A percentile compares a stretch with the other conserved stretches of the same genome.
These are phyloP conservation scores for Crithidia thermophila DNA, from an alignment of 208 protist genomes.

Conservation along the genomic window DNA sequence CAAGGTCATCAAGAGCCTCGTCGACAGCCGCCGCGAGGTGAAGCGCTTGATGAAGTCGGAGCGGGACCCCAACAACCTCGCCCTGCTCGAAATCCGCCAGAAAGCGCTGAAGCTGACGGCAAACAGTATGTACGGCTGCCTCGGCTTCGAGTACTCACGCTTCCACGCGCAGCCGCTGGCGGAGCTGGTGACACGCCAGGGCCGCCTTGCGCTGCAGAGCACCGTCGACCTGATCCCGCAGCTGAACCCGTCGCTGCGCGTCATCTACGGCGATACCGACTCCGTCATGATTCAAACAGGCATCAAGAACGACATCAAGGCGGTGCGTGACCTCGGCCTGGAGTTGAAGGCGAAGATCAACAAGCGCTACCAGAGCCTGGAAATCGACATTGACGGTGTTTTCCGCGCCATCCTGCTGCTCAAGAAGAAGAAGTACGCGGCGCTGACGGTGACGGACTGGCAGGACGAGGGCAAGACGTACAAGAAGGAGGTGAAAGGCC, in stretches of 20 bases:
- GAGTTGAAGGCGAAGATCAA: slow-evolving; percentile 97
- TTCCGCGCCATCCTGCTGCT: slow-evolving; percentile 98
- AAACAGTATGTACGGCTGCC: slow-evolving; percentile 99
- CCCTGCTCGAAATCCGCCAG: slow-evolving; percentile 97
- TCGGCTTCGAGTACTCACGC: slow-evolving; percentile 98
- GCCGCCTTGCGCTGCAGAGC: slow-evolving; percentile 94
- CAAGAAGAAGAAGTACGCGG: slow-evolving; percentile 96
- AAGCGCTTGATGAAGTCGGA: slow-evolving; percentile 95
- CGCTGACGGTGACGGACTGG: slow-evolving; percentile 82
- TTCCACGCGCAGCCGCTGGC: slow-evolving; percentile 99
- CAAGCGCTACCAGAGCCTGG: slow-evolving; percentile 96
- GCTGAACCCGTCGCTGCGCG: slow-evolving; percentile 85
- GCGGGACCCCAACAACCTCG: slow-evolving; percentile 72
- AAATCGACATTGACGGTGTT: slow-evolving; percentile 99
- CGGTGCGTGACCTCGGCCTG: slow-evolving; percentile 89
- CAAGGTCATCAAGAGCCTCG: slow-evolving; percentile 94
- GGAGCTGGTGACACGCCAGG: slow-evolving; percentile 97
- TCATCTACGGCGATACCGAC: slow-evolving; percentile 99
- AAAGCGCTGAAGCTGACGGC: slow-evolving; percentile 98
- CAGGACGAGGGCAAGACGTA: slow-evolving; percentile 64
- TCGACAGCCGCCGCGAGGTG: slow-evolving; percentile 94
- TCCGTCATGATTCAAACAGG: slow-evolving; percentile 99
- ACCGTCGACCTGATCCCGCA: slow-evolving; percentile 95
- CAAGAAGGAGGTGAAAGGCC: slow-evolving; percentile 96
- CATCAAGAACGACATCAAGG: slow-evolving; percentile 85